phyloP scores from a whole-genome alignment of 805 yeast species.

The Kregervanrija delftensis region DNA sequence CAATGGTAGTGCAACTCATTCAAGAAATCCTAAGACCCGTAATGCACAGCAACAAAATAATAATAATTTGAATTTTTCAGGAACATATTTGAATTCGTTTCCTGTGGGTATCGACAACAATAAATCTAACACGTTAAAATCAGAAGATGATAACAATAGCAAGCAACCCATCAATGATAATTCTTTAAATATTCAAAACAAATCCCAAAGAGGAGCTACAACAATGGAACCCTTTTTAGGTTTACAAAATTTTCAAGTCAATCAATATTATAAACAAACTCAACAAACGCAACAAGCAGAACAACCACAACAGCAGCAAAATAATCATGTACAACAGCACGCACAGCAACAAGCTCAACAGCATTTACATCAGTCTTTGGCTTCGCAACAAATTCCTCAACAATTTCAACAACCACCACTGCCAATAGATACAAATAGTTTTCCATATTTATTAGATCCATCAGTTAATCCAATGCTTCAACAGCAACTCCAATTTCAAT shows the following conservation, averaged over 20 bases:
- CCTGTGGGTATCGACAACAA: background rate
- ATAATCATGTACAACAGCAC: background rate
- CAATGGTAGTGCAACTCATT: background rate
- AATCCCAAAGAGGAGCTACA: too few relatives aligned
- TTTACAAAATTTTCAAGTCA: too few relatives aligned
- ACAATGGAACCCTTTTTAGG: too few relatives aligned
- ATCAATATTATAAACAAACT: background rate
- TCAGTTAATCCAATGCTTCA: background rate
- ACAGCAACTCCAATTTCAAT: background rate
- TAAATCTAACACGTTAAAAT: too few relatives aligned
- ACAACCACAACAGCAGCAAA: background rate
- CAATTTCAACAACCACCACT: background rate
- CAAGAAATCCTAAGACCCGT: background rate
- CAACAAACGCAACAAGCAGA: background rate
- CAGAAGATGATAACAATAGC: too few relatives aligned
- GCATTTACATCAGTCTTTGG: background rate
- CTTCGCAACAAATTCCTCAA: constrained; percentile 6
- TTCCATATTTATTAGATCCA: background rate
- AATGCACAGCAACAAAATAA: background rate
- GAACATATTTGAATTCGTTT: background rate
- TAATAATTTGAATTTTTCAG: background rate
- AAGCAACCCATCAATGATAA: too few relatives aligned
- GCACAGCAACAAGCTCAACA: background rate
- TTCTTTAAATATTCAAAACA: too few relatives aligned
- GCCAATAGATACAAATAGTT: background rate